Evolutionary conservation across 139 green algal species (phyloP).

Genomic region (Chlamydomonas incerta): DNA sequence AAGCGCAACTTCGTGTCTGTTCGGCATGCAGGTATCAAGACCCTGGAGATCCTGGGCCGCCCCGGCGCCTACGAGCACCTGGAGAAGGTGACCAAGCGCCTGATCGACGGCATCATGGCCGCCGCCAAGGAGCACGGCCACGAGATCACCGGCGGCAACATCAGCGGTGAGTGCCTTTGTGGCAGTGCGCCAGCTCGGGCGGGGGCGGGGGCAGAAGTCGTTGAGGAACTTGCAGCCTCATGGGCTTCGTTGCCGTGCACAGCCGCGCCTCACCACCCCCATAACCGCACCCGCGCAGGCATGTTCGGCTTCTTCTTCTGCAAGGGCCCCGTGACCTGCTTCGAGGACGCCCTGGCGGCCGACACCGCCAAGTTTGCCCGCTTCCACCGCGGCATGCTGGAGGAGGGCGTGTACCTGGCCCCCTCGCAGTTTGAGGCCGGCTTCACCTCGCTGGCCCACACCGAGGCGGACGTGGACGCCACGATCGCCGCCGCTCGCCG

Average conservation of each 20-base stretch:
- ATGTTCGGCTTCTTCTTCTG: slow-evolving; percentile 99
- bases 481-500: slow-evolving; percentile 92
- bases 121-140: slow-evolving; percentile 90
- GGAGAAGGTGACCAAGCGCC: slow-evolving; percentile 81
- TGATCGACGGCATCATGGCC: slow-evolving; percentile 94
- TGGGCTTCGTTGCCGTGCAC: background rate
- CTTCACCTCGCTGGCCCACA: slow-evolving; percentile 96
- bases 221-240: no score
- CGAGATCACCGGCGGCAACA: slow-evolving; percentile 89
- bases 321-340: slow-evolving; percentile 91
- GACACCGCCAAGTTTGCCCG: slow-evolving; percentile 97
- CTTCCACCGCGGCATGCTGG: slow-evolving; percentile 98
- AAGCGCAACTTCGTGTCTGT: no score
- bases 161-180: slow-evolving; percentile 82
- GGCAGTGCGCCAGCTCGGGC: no score
- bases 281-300: slow-evolving; percentile 51
- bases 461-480: slow-evolving; percentile 93
- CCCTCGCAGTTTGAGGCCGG: slow-evolving; percentile 95
- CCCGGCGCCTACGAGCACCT: slow-evolving; percentile 96
- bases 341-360: slow-evolving; percentile 85
- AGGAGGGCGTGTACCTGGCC: slow-evolving; percentile 98
- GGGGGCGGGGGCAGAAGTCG: no score
- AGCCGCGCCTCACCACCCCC: background rate
- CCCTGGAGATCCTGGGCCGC: slow-evolving; percentile 94
- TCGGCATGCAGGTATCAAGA: slow-evolving; percentile 88